Evolutionary conservation across 208 protist genomes (phyloP).

Genomic region (Perkinsela sp.): DNA sequence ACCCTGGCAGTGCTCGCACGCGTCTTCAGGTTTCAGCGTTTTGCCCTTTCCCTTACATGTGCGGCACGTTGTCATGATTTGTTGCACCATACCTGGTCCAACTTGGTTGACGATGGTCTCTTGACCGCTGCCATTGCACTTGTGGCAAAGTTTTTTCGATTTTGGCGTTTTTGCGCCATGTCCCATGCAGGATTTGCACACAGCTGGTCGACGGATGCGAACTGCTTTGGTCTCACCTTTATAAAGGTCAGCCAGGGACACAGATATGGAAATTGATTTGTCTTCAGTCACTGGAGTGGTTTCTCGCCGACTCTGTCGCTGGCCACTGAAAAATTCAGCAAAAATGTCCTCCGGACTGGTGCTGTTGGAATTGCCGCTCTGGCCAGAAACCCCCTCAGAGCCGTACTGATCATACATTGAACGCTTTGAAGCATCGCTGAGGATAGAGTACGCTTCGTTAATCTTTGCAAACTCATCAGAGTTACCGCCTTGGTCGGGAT

Average conservation of each 20-base stretch:
- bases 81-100: conserved; percentile 82
- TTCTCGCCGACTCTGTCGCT: conserved; percentile 6
- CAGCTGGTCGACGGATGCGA: conserved; percentile 32
- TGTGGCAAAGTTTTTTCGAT: conserved; percentile 48
- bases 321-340: conserved; percentile 45
- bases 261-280: conserved; percentile 27
- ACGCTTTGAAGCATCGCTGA: conserved; percentile 76
- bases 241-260: conserved; percentile 54
- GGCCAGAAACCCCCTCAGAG: conserved; percentile 34
- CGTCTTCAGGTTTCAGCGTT: conserved; percentile 58
- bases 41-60: conserved; percentile 69
- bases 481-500: conserved; percentile 64
- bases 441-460: conserved; percentile 82
- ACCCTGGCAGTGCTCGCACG: conserved; percentile 72
- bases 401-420: conserved; percentile 85
- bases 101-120: conserved; percentile 68
- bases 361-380: conserved; percentile 9
- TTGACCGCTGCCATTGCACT: conserved; percentile 72
- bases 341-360: conserved; percentile 64
- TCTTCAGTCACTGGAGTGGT: conserved; percentile 24
- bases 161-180: conserved; percentile 54
- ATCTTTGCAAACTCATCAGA: conserved; percentile 66
- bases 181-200: conserved; percentile 50
- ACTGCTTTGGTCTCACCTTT: conserved; percentile 34
- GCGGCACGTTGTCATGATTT: conserved; percentile 63